These are phyloP conservation scores for Dimocarpus longan DNA, from an alignment of 345 rosid species.

Conservation along the genomic window DNA sequence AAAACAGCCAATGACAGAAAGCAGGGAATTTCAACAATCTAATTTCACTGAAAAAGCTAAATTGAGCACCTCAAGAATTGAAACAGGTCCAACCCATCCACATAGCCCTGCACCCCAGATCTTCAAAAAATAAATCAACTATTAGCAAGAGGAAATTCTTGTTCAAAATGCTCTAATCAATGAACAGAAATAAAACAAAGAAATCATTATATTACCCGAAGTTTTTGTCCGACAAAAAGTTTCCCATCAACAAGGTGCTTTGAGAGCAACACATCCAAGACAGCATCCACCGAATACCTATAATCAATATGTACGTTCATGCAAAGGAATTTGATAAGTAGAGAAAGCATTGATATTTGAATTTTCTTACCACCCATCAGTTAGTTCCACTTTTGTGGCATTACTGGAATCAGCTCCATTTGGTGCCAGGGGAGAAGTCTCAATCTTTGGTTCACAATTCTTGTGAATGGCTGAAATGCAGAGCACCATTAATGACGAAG, in stretches of 20 bases:
- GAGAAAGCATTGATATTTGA: conserved; percentile 9
- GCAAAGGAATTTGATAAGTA: conserved; percentile 15
- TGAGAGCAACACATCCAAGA: conserved; percentile 64
- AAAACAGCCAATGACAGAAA: conserved; percentile 22
- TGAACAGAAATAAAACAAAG: conserved; percentile 23
- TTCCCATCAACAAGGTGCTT: conserved; percentile 71
- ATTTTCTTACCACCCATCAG: conserved; percentile 90
- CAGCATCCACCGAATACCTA: conserved; percentile 81
- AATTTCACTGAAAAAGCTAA: conserved; percentile 23
- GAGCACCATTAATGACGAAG: conserved; percentile 75
- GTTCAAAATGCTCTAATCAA: conserved; percentile 1
- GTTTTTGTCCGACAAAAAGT: conserved; percentile 86
- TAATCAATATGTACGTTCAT: conserved; percentile 26
- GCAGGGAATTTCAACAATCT: conserved; percentile 16
- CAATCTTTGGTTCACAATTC: conserved; percentile 35
- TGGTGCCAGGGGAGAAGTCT: conserved; percentile 32
- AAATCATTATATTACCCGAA: conserved; percentile 56
- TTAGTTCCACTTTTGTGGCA: conserved; percentile 68
- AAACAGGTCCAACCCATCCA: conserved; percentile 87
- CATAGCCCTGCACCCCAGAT: conserved; percentile 80
- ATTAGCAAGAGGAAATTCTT: conserved; percentile 27
- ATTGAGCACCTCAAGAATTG: conserved; percentile 81
- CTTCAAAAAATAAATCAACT: conserved; percentile 47
- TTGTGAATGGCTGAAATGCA: conserved; percentile 64
- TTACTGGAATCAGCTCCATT: conserved; percentile 39